Percentiles rank a stretch among this genome's conserved stretches.
Evolutionary conservation across 2,329 filamentous ascomycete species (phyloP).

Genomic region (Sporothrix schenckii): DNA sequence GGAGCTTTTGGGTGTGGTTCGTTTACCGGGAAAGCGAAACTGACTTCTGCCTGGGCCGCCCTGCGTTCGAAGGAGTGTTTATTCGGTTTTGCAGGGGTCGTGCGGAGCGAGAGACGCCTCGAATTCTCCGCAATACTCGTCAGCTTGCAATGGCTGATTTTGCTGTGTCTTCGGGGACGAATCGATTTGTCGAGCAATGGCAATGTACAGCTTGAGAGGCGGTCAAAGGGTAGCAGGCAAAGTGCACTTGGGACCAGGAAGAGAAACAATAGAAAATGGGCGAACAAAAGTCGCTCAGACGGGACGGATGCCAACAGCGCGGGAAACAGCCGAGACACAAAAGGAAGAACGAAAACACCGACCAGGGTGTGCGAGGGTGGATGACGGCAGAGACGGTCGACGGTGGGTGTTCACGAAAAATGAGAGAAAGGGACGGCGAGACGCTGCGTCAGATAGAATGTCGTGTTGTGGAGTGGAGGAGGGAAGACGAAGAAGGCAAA

Average conservation of each 20-base stretch:
- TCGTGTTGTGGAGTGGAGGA: not conserved
- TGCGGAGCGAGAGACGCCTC: constrained; percentile 19
- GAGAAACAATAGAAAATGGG: not conserved
- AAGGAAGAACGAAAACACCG: not conserved
- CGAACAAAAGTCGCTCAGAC: constrained; percentile 13
- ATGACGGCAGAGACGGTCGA: not conserved
- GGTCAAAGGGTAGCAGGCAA: not conserved
- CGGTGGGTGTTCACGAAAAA: not conserved
- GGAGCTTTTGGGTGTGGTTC: constrained; percentile 7
- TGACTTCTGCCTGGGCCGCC: constrained; percentile 19
- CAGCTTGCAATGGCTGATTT: constrained; percentile 12
- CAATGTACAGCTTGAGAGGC: not conserved
- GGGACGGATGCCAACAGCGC: constrained; percentile 5
- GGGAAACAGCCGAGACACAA: not conserved
- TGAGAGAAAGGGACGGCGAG: not conserved
- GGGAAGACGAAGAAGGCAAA: not conserved
- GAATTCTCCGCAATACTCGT: not conserved
- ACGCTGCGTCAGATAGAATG: not conserved
- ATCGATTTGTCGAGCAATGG: not conserved
- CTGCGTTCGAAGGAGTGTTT: not conserved
- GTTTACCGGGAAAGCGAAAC: not conserved
- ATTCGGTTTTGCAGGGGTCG: constrained; percentile 18
- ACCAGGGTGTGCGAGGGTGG: not conserved
- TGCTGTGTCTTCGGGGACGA: not conserved
- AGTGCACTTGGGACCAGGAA: not conserved